These are phyloP conservation scores for Berberis vulgaris DNA, from an alignment of 164 flowering plant species.

Conservation along the genomic window DNA sequence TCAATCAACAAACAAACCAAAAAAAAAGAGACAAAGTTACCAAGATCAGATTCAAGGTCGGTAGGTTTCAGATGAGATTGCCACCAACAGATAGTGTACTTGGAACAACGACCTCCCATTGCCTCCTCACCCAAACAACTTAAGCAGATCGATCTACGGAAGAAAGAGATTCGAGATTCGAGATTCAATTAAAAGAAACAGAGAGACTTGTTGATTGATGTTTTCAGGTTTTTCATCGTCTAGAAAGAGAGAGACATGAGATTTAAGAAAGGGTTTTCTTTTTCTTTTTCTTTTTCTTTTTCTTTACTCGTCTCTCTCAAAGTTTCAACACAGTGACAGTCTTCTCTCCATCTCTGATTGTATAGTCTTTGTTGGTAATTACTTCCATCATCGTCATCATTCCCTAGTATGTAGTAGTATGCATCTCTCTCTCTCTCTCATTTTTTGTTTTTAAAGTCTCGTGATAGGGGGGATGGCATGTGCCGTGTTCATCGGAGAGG, in stretches of 20 bases:
- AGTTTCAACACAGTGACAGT: neutral
- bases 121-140: too few relatives aligned
- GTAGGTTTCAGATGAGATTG: conserved; percentile 54
- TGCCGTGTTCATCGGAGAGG: too few relatives aligned
- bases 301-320: neutral
- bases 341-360: neutral
- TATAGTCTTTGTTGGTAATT: neutral
- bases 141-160: too few relatives aligned
- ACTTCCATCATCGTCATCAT: neutral
- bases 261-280: too few relatives aligned
- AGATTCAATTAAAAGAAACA: too few relatives aligned
- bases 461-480: neutral
- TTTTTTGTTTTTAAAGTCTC: neutral
- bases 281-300: too few relatives aligned
- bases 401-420: neutral
- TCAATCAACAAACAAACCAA: neutral
- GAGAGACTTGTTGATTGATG: too few relatives aligned
- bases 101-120: conserved; percentile 84
- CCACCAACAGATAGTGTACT: conserved; percentile 70
- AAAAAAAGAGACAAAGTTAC: conserved; percentile 16
- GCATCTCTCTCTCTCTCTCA: neutral
- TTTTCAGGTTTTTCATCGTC: too few relatives aligned
- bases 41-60: conserved; percentile 54
- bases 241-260: too few relatives aligned
- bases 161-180: too few relatives aligned